Conservation (phyloP, 805 yeast species). For the Vanderwaltozyma polyspora region DNA sequence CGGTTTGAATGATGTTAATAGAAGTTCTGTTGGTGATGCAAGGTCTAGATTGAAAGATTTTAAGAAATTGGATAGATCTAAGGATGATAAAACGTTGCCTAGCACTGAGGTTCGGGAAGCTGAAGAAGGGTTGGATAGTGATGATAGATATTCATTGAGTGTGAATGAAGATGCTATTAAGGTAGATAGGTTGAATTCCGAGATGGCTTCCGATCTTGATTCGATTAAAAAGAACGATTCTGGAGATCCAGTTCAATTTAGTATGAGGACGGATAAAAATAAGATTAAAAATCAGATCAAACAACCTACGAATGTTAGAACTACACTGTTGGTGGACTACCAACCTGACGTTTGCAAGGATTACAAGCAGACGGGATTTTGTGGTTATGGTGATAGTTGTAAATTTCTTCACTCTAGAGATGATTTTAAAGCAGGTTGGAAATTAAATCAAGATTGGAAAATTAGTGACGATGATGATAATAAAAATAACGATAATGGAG, state of each 20-base stretch:
- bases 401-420: constrained; percentile 88
- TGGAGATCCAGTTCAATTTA: neutral
- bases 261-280: neutral
- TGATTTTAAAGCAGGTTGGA: constrained; percentile 64
- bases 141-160: neutral
- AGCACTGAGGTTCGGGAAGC: neutral
- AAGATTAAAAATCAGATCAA: constrained; percentile 5
- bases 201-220: neutral
- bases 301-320: constrained; percentile 38
- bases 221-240: neutral
- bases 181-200: constrained; percentile 9
- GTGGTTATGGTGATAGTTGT: constrained; percentile 96
- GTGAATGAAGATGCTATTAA: constrained; percentile 2
- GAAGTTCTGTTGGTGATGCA: neutral
- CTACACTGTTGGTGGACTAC: constrained; percentile 68
- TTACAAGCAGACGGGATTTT: constrained; percentile 79
- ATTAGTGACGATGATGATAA: constrained; percentile 16
- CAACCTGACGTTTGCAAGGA: constrained; percentile 95
- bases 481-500: constrained; percentile 14
- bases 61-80: too few species aligned
- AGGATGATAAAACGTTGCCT: constrained; percentile 6
- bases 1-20: neutral
- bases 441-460: constrained; percentile 64
- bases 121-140: neutral
- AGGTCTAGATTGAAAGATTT: neutral